phyloP scores from a whole-genome alignment of 2,329 filamentous ascomycete species.

The Arthrocladium fulminans region DNA sequence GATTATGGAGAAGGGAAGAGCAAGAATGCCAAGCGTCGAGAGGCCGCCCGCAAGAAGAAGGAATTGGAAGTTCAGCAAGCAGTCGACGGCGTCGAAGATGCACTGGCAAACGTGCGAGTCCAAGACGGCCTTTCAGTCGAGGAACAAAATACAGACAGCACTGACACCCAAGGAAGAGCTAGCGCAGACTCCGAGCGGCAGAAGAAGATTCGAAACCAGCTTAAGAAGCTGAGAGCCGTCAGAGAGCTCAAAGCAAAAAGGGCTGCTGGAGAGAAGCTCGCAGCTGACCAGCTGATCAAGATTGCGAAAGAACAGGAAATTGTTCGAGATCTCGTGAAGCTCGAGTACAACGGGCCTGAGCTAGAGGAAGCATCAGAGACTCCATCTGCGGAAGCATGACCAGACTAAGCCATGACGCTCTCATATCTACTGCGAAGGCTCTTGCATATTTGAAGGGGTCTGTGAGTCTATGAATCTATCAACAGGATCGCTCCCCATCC shows the following conservation, averaged over 20 bases:
- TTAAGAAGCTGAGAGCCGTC: constrained; percentile 92
- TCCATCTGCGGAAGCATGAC: background rate
- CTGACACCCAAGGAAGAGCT: constrained; percentile 25
- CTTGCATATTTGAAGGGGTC: too few relatives aligned
- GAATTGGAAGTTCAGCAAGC: constrained; percentile 38
- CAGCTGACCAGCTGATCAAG: constrained; percentile 94
- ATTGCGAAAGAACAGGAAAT: constrained; percentile 95
- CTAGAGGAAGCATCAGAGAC: background rate
- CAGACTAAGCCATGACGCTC: background rate
- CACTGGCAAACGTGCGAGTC: background rate
- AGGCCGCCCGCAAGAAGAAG: constrained; percentile 50
- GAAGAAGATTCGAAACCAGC: constrained; percentile 84
- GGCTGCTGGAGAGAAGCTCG: constrained; percentile 68
- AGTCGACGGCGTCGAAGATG: constrained; percentile 17
- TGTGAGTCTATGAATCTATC: too few relatives aligned
- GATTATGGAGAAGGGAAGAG: constrained; percentile 51
- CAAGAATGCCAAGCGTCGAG: constrained; percentile 78
- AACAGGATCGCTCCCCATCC: background rate
- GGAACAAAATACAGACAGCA: background rate
- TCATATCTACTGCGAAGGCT: too few relatives aligned
- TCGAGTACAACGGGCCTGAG: constrained; percentile 62
- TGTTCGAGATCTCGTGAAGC: constrained; percentile 71
- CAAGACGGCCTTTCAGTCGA: constrained; percentile 12
- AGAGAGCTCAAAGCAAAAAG: constrained; percentile 86
- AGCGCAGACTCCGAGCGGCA: constrained; percentile 72